Evolutionary conservation across 2,329 filamentous ascomycete species (phyloP).

Genomic region (Hypoxylon sp.): DNA sequence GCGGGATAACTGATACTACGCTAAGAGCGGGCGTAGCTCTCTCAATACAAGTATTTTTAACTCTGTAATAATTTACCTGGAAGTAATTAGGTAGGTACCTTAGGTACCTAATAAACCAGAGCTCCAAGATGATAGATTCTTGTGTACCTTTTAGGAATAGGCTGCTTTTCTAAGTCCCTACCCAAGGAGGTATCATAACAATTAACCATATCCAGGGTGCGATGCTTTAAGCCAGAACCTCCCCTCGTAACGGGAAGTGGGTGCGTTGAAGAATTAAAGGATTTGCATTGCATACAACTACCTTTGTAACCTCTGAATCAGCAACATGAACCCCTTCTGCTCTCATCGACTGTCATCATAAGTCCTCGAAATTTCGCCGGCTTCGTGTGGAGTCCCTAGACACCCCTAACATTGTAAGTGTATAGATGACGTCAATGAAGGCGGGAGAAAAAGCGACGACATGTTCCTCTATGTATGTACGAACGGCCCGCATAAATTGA

Average conservation of each 20-base stretch:
- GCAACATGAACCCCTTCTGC: background rate
- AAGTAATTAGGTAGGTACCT: too few relatives aligned
- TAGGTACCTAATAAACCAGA: background rate
- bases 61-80: background rate
- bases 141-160: background rate
- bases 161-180: too few relatives aligned
- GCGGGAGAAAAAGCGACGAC: slow-evolving; percentile 19
- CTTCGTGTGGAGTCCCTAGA: background rate
- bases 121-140: background rate
- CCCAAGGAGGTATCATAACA: too few relatives aligned
- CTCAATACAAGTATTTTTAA: too few relatives aligned
- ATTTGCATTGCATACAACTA: background rate
- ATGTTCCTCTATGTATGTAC: background rate
- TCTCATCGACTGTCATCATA: background rate
- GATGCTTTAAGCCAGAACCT: background rate
- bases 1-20: background rate
- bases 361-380: background rate
- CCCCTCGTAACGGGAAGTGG: background rate
- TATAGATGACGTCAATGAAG: slow-evolving; percentile 40
- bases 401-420: slow-evolving; percentile 1
- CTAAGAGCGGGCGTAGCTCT: background rate
- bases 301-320: background rate
- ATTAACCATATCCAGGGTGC: too few relatives aligned
- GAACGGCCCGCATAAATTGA: background rate
- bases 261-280: background rate